A percentile compares a stretch with the other conserved stretches of the same genome.
These are phyloP conservation scores for Phylloporus sp. DNA, from an alignment of 768 basidiomycete genomes.

Conservation along the genomic window DNA sequence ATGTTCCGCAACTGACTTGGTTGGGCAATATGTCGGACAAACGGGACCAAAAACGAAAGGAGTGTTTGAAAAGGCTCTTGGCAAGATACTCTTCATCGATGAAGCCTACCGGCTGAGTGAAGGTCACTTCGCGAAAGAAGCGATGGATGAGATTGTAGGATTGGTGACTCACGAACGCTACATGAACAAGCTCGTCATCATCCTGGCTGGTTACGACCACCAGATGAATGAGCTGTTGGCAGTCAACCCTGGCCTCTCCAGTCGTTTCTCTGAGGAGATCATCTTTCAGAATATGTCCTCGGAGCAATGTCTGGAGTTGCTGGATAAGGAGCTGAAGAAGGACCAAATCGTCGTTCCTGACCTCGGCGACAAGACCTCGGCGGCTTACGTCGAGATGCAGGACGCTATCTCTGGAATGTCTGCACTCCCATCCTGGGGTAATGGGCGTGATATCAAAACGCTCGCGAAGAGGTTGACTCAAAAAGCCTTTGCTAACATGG, in stretches of 20 bases:
- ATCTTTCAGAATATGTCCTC: conserved; percentile 53
- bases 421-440: conserved; percentile 57
- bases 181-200: conserved; percentile 59
- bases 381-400: conserved; percentile 30
- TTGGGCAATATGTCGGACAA: conserved; percentile 68
- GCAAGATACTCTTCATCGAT: conserved; percentile 68
- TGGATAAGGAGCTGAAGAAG: conserved; percentile 46
- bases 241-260: conserved; percentile 63
- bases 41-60: conserved; percentile 66
- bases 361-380: conserved; percentile 21
- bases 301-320: conserved; percentile 48
- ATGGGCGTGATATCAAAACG: conserved; percentile 60
- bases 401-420: conserved; percentile 41
- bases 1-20: conserved; percentile 67
- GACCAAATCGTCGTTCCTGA: conserved; percentile 36
- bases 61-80: conserved; percentile 61
- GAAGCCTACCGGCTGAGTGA: conserved; percentile 66
- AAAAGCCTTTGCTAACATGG: conserved; percentile 33
- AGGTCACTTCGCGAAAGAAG: conserved; percentile 67
- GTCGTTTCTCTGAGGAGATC: conserved; percentile 66
- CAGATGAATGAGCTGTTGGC: conserved; percentile 61
- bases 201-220: conserved; percentile 67
- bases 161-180: conserved; percentile 57
- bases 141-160: conserved; percentile 71
- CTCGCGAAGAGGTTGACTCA: conserved; percentile 48